Conservation (phyloP, 257 asterid genomes). For the Solanum habrochaites region DNA sequence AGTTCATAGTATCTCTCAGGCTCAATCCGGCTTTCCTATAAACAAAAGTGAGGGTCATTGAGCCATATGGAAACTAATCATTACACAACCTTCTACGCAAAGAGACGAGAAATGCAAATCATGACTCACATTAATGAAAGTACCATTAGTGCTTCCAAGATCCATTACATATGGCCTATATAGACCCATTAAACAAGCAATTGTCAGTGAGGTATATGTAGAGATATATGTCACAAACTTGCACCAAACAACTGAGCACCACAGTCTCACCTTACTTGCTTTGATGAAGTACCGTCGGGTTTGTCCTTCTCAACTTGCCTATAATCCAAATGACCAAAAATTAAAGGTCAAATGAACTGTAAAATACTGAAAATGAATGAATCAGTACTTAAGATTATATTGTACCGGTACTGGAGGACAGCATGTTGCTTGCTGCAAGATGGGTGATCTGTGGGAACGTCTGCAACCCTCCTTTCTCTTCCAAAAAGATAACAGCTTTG, state of each 20-base stretch:
- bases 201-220: slow-evolving; percentile 2
- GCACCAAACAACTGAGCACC: not conserved
- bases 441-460: slow-evolving; percentile 95
- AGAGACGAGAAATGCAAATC: not conserved
- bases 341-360: not conserved
- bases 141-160: slow-evolving; percentile 97
- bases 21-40: slow-evolving; percentile 72
- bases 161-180: slow-evolving; percentile 96
- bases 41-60: not conserved
- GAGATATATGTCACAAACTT: not conserved
- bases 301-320: slow-evolving; percentile 93
- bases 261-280: slow-evolving; percentile 52
- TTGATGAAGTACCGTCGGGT: slow-evolving; percentile 60
- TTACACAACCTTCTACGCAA: not conserved
- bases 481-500: slow-evolving; percentile 96
- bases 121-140: slow-evolving; percentile 72
- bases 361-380: not conserved
- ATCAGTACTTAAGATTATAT: not conserved
- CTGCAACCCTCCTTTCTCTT: slow-evolving; percentile 95
- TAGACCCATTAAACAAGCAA: not conserved
- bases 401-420: slow-evolving; percentile 89
- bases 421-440: slow-evolving; percentile 99
- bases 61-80: not conserved
- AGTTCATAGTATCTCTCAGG: slow-evolving; percentile 84
- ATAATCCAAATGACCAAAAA: not conserved